Evolutionary conservation across 352 stramenopile genomes (phyloP).

Genomic region (Phytophthora meadii): DNA sequence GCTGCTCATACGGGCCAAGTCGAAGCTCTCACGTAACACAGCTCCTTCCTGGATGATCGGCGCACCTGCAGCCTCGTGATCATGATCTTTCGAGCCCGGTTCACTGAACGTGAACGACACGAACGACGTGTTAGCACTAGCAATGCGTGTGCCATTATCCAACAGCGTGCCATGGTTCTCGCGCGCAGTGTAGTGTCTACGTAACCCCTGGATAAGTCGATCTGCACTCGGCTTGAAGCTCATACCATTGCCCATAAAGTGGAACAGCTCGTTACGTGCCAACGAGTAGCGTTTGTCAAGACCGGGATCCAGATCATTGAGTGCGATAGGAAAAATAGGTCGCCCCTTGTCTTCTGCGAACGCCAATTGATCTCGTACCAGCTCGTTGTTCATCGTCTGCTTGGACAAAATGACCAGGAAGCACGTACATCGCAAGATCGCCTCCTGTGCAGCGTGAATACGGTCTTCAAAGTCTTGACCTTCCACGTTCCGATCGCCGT

Average conservation of each 20-base stretch:
- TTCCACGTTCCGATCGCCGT: constrained; percentile 70
- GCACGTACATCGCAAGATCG: constrained; percentile 78
- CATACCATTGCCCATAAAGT: constrained; percentile 80
- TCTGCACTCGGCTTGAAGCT: constrained; percentile 75
- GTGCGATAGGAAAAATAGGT: constrained; percentile 81
- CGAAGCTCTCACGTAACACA: constrained; percentile 20
- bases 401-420: constrained; percentile 84
- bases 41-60: constrained; percentile 41
- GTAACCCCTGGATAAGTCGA: constrained; percentile 50
- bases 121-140: constrained; percentile 51
- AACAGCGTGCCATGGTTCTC: constrained; percentile 20
- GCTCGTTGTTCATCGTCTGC: constrained; percentile 70
- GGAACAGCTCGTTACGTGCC: constrained; percentile 77
- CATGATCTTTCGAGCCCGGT: constrained; percentile 16
- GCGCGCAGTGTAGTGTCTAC: constrained; percentile 35
- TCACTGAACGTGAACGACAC: constrained; percentile 51
- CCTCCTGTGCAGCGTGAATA: constrained; percentile 81
- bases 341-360: constrained; percentile 87
- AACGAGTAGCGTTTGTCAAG: constrained; percentile 87
- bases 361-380: constrained; percentile 84
- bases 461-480: constrained; percentile 72
- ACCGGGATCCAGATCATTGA: constrained; percentile 77
- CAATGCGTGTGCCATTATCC: constrained; percentile 35
- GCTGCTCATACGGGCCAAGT: constrained; percentile 18
- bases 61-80: constrained; percentile 14